Evolutionary conservation across 1,284 basidiomycete genomes (phyloP).

Genomic region (Megacollybia platyphylla): DNA sequence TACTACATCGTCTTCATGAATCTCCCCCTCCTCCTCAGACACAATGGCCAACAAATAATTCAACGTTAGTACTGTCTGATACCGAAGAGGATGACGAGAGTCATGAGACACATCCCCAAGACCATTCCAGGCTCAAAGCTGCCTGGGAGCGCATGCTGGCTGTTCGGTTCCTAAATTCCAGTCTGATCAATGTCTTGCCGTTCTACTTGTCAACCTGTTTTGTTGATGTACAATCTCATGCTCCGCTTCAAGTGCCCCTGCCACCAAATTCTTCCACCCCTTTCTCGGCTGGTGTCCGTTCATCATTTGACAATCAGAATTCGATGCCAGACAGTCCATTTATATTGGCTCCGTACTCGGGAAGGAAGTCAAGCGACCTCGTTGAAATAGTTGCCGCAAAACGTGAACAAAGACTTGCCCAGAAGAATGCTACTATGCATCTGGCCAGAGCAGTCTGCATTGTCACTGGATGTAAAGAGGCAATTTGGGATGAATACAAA

Average conservation of each 20-base stretch:
- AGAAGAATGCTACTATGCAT: conserved; percentile 36
- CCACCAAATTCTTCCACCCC: conserved; percentile 30
- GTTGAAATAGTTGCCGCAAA: not conserved
- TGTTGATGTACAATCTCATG: conserved; percentile 34
- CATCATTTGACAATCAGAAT: not conserved
- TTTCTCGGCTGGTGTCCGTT: not conserved
- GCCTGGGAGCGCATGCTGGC: conserved; percentile 63
- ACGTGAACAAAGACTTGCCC: not conserved
- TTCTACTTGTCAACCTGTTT: conserved; percentile 57
- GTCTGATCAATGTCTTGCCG: conserved; percentile 46
- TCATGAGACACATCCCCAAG: conserved; percentile 29
- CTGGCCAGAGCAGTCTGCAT: conserved; percentile 42
- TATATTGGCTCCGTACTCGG: conserved; percentile 11
- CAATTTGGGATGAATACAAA: conserved; percentile 53
- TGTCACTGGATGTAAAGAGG: conserved; percentile 50
- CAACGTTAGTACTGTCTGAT: not conserved
- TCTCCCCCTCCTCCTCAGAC: not conserved
- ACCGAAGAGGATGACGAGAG: not conserved
- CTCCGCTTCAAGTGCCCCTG: conserved; percentile 39
- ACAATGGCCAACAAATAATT: not conserved
- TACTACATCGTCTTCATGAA: not conserved
- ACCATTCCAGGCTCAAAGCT: conserved; percentile 46
- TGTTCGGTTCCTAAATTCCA: conserved; percentile 40
- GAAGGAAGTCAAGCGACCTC: not conserved
- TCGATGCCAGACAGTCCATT: conserved; percentile 8